Evolutionary conservation across 257 asterid genomes (phyloP), one percentile per base, ranked within the genome.

Genomic region (Perilla frutescens): DNA sequence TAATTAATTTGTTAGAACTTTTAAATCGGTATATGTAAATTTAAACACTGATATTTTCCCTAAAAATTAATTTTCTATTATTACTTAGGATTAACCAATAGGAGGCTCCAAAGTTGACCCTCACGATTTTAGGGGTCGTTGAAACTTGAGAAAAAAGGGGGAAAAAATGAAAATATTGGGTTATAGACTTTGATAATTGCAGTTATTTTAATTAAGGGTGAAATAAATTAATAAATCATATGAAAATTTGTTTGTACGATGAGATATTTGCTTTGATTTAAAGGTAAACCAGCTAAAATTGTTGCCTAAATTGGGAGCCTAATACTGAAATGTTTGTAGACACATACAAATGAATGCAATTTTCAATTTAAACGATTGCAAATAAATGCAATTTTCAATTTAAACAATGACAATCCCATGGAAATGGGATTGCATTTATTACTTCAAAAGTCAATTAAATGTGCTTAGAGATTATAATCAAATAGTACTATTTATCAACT

Each of bases 361-460:
- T 15, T 62, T 6, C 11, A 63, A 13, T 53, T 11, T 63, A 36
- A 75, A 63, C 34, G 36, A 55, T 45, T 49, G 34, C 34, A 59
- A 3, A 14, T 60, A 51, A 80, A 73, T 76, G 78, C 61, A 41
- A 5, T n/a, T n/a, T n/a, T n/a, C n/a, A n/a, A n/a, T n/a, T n/a
- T n/a, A n/a, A n/a, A n/a, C n/a, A n/a, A n/a, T n/a, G n/a, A n/a
- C n/a, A n/a, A n/a, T n/a, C n/a, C n/a, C n/a, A n/a, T 66, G 29
- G 74, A 74, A 81, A 57, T 77, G 76, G 49, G 51, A 43, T 31
- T n/a, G 41, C 68, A 69, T 68, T 68, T 65, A 64, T 73, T 74
- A 62, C 59, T 12, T 45, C 26, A 29, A 31, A 65, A 74, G 76
- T 72, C 80, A 75, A 41, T 56, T 53, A 20, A 68, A 72, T 72